These are phyloP conservation scores for Ganoderma boninense DNA, from an alignment of 1,284 basidiomycete species.

Conservation along the genomic window DNA sequence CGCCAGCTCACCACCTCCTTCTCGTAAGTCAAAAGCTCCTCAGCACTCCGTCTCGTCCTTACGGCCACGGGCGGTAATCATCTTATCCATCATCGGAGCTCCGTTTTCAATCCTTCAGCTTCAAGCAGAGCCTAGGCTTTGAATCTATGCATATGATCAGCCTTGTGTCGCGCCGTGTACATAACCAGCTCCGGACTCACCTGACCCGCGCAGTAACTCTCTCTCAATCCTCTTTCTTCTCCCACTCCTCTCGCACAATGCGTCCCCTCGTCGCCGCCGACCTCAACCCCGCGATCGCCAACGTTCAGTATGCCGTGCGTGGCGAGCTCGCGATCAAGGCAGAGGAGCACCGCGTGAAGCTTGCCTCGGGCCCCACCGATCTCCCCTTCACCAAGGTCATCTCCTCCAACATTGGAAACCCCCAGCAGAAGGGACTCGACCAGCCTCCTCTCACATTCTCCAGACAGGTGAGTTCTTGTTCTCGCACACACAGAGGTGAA, in stretches of 20 bases:
- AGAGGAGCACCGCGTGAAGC: conserved; percentile 79
- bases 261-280: conserved; percentile 64
- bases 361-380: conserved; percentile 63
- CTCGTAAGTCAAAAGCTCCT: not conserved
- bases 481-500: not conserved
- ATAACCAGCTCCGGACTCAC: conserved; percentile 25
- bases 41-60: not conserved
- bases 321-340: conserved; percentile 97
- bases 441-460: conserved; percentile 95
- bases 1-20: conserved; percentile 4
- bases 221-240: conserved; percentile 22
- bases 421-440: conserved; percentile 94
- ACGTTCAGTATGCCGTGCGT: conserved; percentile 96
- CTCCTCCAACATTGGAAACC: conserved; percentile 97
- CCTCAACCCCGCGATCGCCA: conserved; percentile 86
- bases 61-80: conserved; percentile 17
- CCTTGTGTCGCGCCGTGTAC: conserved; percentile 29
- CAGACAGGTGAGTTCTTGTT: conserved; percentile 73
- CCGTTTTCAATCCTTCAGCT: conserved; percentile 7
- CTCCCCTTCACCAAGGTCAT: conserved; percentile 93
- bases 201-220: conserved; percentile 19
- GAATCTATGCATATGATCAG: conserved; percentile 26
- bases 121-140: not conserved
- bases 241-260: conserved; percentile 48
- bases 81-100: conserved; percentile 24